Evolutionary conservation across 805 yeast genomes (phyloP), one percentile per base, ranked within the genome.

Genomic region (Lachancea waltii): DNA sequence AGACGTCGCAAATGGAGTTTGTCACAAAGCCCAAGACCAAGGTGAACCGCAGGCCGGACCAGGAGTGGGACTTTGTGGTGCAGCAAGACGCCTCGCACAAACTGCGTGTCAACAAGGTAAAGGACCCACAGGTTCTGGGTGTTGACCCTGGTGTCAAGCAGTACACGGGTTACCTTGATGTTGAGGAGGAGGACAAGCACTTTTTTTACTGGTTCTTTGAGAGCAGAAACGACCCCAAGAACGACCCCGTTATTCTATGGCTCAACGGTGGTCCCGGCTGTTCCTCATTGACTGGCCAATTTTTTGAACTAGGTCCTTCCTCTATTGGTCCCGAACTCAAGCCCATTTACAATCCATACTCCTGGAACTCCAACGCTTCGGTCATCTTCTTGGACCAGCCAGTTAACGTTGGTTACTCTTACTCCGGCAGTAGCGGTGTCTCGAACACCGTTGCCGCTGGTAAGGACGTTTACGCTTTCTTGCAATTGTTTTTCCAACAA

Each of bases 231-330:
- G 89, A 84, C 61, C 95, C 95, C n/a, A 65, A 65, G 46, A 83
- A 71, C 43, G 95, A 85, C 62, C 95, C 95, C 1, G 69, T 85
- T 28, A 73, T 87, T 35, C 69, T 90, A 49, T 87, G 96, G 95
- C 71, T 86, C 56, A 86, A 86, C 57, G 96, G 96, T 50, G 96
- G 96, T 13, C 95, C 96, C 30, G 96, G 96, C 3, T 86, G 95
- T 64, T 83, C 94, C 11, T 84, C 95, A 8, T 64, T 85, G 64
- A 84, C 94, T 10, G 95, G 95, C 0, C 70, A 84, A 48, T 81
- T 85, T 57, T 84, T 85, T 58, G 95, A 86, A 59, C 70, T 85
- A 51, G 95, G 95, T 20, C 90, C 95, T 11, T 70, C 94, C 2
- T 69, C 79, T 16, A 77, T 85, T 45, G 73, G 69, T 42, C 60